Conservation (phyloP, 306 rosid genomes). For the Calophaca sinica region DNA sequence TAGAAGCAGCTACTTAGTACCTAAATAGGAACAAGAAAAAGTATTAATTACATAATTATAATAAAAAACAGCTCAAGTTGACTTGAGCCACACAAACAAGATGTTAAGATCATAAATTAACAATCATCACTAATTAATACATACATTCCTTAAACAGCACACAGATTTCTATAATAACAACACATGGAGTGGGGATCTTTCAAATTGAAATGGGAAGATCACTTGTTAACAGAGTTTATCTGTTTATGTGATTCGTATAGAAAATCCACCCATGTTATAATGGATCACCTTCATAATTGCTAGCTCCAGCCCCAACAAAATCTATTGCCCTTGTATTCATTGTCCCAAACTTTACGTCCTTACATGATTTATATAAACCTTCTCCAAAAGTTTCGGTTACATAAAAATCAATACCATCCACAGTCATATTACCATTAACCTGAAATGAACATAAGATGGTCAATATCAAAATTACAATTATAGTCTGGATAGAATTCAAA, state of each 20-base stretch:
- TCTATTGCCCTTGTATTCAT: conserved; percentile 97
- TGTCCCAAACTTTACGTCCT: conserved; percentile 97
- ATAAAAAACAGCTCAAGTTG: neutral
- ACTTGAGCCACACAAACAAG: conserved; percentile 13
- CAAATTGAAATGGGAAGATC: conserved; percentile 33
- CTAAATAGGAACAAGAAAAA: conserved; percentile 34
- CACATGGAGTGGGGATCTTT: neutral
- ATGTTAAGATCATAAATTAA: conserved; percentile 1
- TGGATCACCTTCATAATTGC: conserved; percentile 68
- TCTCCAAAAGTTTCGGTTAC: conserved; percentile 70
- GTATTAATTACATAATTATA: conserved; percentile 1
- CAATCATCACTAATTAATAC: neutral
- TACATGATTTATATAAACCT: conserved; percentile 79
- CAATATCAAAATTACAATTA: conserved; percentile 31
- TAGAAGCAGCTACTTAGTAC: conserved; percentile 23
- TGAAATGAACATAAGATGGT: conserved; percentile 46
- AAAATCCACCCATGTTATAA: conserved; percentile 38
- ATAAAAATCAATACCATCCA: conserved; percentile 83
- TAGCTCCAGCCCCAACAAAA: conserved; percentile 94
- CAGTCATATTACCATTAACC: conserved; percentile 79
- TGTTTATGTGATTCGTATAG: conserved; percentile 20
- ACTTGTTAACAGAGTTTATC: conserved; percentile 21
- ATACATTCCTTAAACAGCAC: neutral
- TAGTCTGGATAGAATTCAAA: conserved; percentile 8
- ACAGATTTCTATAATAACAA: neutral